Percentiles rank a stretch among this genome's conserved stretches.
These are phyloP conservation scores for Paracoccidioides lutzii DNA, from an alignment of 2,329 filamentous ascomycete species.

Conservation along the genomic window DNA sequence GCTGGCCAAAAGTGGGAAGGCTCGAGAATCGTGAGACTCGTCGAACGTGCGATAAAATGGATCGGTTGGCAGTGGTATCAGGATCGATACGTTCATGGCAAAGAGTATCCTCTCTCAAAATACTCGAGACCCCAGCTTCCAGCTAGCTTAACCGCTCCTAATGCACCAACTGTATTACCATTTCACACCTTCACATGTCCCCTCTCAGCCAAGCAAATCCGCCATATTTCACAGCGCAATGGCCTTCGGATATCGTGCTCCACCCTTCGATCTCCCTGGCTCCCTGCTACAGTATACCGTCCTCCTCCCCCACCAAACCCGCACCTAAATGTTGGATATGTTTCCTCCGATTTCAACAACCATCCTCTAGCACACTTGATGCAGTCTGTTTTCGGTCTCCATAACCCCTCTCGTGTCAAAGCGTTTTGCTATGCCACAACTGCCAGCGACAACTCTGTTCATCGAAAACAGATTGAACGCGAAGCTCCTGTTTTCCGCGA, in stretches of 20 bases:
- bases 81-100: slow-evolving; percentile 56
- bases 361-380: slow-evolving; percentile 93
- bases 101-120: slow-evolving; percentile 41
- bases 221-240: slow-evolving; percentile 89
- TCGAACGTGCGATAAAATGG: slow-evolving; percentile 70
- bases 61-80: slow-evolving; percentile 79
- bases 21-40: slow-evolving; percentile 64
- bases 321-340: slow-evolving; percentile 81
- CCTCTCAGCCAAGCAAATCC: slow-evolving; percentile 78
- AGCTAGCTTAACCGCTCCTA: slow-evolving; percentile 58
- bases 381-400: slow-evolving; percentile 95
- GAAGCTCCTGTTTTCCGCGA: slow-evolving; percentile 88
- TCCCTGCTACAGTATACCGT: slow-evolving; percentile 66
- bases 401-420: slow-evolving; percentile 58
- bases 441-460: slow-evolving; percentile 71
- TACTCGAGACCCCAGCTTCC: slow-evolving; percentile 68
- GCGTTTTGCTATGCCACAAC: slow-evolving; percentile 96
- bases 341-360: slow-evolving; percentile 98
- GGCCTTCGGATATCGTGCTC: slow-evolving; percentile 85
- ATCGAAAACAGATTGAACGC: slow-evolving; percentile 82
- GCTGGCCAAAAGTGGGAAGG: slow-evolving; percentile 74
- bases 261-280: slow-evolving; percentile 75
- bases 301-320: slow-evolving; percentile 73
- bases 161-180: slow-evolving; percentile 84
- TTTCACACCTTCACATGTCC: slow-evolving; percentile 98